A percentile compares a stretch with the other conserved stretches of the same genome.
phyloP scores from a whole-genome alignment of 1,139 yeast species.

The Kluyveromyces sp. region DNA sequence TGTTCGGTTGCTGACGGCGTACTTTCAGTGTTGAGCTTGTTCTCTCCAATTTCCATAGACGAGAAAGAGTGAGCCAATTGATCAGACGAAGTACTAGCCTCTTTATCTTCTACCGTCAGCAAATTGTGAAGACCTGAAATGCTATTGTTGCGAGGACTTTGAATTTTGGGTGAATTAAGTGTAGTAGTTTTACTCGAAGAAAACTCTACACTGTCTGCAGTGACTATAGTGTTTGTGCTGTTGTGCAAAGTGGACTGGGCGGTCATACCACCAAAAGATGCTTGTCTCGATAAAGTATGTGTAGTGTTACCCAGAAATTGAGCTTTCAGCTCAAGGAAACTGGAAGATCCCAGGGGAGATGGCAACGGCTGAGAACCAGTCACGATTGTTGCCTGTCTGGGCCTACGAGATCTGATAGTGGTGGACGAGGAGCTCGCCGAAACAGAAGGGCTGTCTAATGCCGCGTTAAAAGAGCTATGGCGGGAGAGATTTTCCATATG shows the following conservation, averaged over 20 bases:
- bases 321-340: slow-evolving; percentile 31
- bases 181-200: background rate
- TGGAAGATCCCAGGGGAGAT: slow-evolving; percentile 55
- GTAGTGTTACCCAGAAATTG: slow-evolving; percentile 21
- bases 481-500: background rate
- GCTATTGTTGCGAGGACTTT: background rate
- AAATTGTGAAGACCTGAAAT: slow-evolving; percentile 1
- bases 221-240: background rate
- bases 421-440: slow-evolving; percentile 3
- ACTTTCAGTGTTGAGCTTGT: background rate
- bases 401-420: slow-evolving; percentile 35
- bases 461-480: slow-evolving; percentile 10
- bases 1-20: background rate
- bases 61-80: slow-evolving; percentile 22
- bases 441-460: slow-evolving; percentile 14
- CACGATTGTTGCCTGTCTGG: slow-evolving; percentile 68
- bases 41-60: slow-evolving; percentile 24
- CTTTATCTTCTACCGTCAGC: background rate
- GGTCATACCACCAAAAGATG: slow-evolving; percentile 8
- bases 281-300: slow-evolving; percentile 9
- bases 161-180: background rate
- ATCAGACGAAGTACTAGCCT: background rate
- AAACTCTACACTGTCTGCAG: background rate
- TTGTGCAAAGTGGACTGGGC: slow-evolving; percentile 2
- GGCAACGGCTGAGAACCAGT: slow-evolving; percentile 87